Evolutionary conservation across 192 early-diverging fungal species (phyloP).

Genomic region (Phlyctochytrium planicorne): DNA sequence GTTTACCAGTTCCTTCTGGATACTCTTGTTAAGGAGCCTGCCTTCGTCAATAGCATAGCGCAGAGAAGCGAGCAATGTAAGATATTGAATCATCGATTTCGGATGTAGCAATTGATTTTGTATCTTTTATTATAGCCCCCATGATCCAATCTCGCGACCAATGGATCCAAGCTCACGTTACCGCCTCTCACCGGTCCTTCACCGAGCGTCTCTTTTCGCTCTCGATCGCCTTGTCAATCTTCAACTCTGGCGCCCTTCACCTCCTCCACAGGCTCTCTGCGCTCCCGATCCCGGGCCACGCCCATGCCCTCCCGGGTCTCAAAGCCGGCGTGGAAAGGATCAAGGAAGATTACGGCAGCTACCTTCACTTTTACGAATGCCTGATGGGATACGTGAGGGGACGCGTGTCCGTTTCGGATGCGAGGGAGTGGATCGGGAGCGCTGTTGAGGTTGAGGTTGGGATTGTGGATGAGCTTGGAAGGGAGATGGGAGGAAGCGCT

Average conservation of each 20-base stretch:
- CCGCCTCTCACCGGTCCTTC: conserved; percentile 24
- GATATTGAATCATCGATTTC: not conserved
- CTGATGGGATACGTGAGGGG: conserved; percentile 22
- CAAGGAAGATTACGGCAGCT: conserved; percentile 15
- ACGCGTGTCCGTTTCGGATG: conserved; percentile 3
- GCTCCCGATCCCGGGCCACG: not conserved
- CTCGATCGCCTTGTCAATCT: conserved; percentile 13
- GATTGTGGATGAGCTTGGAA: conserved; percentile 23
- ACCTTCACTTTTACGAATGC: conserved; percentile 17
- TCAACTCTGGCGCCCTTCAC: conserved; percentile 10
- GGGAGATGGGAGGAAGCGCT: not conserved
- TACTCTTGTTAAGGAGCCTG: conserved; percentile 12
- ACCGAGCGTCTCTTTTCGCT: conserved; percentile 26
- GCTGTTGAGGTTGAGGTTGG: conserved; percentile 13
- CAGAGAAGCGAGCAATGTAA: conserved; percentile 6
- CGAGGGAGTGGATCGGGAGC: conserved; percentile 15
- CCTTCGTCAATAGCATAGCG: conserved; percentile 12
- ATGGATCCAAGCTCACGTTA: conserved; percentile 35
- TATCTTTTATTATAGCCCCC: conserved; percentile 16
- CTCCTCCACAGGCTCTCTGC: conserved; percentile 15
- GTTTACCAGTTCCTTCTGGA: conserved; percentile 70
- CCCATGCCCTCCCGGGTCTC: conserved; percentile 13
- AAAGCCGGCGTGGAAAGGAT: conserved; percentile 16
- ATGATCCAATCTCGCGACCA: conserved; percentile 16
- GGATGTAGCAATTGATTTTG: not conserved